phyloP scores from a whole-genome alignment of 2,329 filamentous ascomycete species.

The Calonectria montana region DNA sequence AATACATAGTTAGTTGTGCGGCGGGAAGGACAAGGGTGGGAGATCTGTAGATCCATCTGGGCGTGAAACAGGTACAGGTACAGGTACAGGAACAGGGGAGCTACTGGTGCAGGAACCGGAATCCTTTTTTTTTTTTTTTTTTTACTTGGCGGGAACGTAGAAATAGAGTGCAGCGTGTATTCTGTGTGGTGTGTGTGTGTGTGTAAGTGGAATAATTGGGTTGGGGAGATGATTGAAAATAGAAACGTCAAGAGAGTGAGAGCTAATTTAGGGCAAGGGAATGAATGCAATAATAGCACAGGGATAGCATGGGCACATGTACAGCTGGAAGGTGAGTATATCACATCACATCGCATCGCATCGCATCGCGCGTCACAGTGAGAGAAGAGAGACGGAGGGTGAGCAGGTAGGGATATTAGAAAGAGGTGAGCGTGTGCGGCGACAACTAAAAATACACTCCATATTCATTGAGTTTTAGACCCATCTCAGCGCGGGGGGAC shows the following conservation, averaged over 20 bases:
- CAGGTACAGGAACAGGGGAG: neutral
- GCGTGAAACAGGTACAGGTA: conserved; percentile 10
- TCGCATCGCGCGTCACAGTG: neutral
- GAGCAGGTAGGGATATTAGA: too few relatives aligned
- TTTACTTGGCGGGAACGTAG: neutral
- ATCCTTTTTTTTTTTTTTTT: too few relatives aligned
- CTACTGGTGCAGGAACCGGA: neutral
- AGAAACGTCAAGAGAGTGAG: neutral
- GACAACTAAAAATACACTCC: neutral
- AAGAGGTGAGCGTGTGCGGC: too few relatives aligned
- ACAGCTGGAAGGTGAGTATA: neutral
- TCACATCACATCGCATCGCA: conserved; percentile 8
- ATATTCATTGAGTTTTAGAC: too few relatives aligned
- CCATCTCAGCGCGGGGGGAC: neutral
- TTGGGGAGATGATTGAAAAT: neutral
- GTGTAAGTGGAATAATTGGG: neutral
- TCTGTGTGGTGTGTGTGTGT: neutral
- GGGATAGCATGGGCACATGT: neutral
- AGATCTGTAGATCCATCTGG: conserved; percentile 19
- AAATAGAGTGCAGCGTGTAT: neutral
- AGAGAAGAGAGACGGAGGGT: neutral
- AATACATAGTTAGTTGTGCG: neutral
- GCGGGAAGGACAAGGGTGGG: neutral
- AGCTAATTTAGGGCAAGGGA: neutral
- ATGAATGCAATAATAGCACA: neutral